Percentiles rank a stretch among this genome's conserved stretches.
phyloP scores from a whole-genome alignment of 345 rosid genomes.

The Nasturtium officinale region DNA sequence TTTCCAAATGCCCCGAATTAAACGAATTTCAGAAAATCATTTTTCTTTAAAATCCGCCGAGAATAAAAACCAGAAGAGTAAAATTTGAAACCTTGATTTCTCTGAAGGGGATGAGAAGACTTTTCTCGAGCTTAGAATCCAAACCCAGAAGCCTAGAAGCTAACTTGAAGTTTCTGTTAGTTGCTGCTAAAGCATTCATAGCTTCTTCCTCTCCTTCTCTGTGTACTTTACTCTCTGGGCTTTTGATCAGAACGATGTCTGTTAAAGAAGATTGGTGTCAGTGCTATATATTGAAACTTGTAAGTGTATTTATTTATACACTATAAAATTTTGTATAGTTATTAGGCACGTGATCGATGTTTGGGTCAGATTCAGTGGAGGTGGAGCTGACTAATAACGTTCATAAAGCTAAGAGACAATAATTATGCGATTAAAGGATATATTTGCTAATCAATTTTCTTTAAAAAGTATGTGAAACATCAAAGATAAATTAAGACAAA shows the following conservation, averaged over 20 bases:
- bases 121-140: conserved; percentile 95
- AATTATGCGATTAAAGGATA: neutral
- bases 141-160: conserved; percentile 90
- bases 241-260: conserved; percentile 33
- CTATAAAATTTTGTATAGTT: neutral
- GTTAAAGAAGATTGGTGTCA: conserved; percentile 7
- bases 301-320: neutral
- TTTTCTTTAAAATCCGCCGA: conserved; percentile 1
- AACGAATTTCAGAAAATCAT: neutral
- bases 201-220: conserved; percentile 30
- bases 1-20: neutral
- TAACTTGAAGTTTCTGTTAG: conserved; percentile 90
- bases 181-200: conserved; percentile 97
- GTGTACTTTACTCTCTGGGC: neutral
- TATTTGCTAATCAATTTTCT: neutral
- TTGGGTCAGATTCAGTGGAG: conserved; percentile 45
- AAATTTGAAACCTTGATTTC: conserved; percentile 76
- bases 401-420: neutral
- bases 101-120: conserved; percentile 93
- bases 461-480: neutral
- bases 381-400: conserved; percentile 23
- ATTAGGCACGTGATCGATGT: conserved; percentile 39
- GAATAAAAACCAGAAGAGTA: neutral
- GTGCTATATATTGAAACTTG: neutral
- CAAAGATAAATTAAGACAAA: conserved; percentile 8